Base-by-base conservation (phyloP, 176 grass and related monocot species). In the Tillandsia leiboldiana region DNA sequence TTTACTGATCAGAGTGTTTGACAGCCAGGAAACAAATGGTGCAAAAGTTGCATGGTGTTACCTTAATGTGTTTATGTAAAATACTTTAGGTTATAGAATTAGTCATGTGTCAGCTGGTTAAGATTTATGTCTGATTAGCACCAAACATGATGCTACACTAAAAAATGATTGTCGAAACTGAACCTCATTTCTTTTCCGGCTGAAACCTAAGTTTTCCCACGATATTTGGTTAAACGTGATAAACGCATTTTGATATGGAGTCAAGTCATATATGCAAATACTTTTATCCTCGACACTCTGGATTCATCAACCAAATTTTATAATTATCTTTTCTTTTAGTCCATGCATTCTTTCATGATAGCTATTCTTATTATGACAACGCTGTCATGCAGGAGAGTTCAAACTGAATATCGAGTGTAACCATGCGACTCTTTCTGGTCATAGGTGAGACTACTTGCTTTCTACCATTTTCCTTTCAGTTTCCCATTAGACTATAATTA, bases 391-490 rank as follows among this genome's bases (percentile, higher is more conserved):
- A 93, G 94, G 84, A 63, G 94, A 93, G 26, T 99, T 93, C 84
- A 99, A 93, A 81, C 79, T 99, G 70, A 99, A 99, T 80, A 88
- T 99, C 18, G 94, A 93, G 68, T 93, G 86, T 82, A 99, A 99
- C 82, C 94, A 97, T 76, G 89, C 89, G 75, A 99, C 94, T 65
- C 85, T 99, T 65, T 86, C 94, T 72, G 94, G 87, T 47, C 94
- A 99, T 49, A 93, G 89, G 94, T 87, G 48, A 18, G 56, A 42
- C 5, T 42, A 42, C 33, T 42, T 23, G 15, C 9, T 61, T 9
- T 5, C 10, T n/a, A 9, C 15, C 17, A 61, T 61, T 61, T 61
- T 20, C 56, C 3, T 20, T n/a, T n/a, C 15, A 23, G 56, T 20
- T 61, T 18, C 17, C 56, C 56, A 18, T 61, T 2, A 18, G 56